Evolutionary conservation across 352 stramenopile species (phyloP), one percentile per base, ranked within the genome.

Genomic region (Pythium insidiosum): DNA sequence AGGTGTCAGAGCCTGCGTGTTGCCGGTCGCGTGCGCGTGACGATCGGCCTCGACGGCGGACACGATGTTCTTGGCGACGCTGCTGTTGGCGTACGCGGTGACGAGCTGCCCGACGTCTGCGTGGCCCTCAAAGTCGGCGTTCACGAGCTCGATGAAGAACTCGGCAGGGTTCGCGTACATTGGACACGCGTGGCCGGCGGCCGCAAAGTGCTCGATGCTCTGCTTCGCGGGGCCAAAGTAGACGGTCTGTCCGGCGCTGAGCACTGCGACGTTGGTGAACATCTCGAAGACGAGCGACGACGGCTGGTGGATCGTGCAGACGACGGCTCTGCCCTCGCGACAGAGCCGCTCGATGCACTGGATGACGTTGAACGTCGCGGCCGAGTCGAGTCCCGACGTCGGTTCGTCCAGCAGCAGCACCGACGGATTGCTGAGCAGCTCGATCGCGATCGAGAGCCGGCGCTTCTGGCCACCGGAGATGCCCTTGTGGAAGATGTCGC

Each of bases 361-460:
- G 53, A 80, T 71, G 20, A 76, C 52, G 33, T 71, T 63, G 37
- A 66, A 61, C 10, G 68, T 62, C 2, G 68, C 64, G 18, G 56
- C 58, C 28, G 68, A 82, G 50, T 83, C 66, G 1, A 83, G 36
- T 2, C 66, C 70, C 2, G 56, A 79, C 21, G 75, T 87, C 7
- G 80, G 75, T 49, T 94, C 77, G 43, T 95, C 84, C 4, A 94
- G 51, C 40, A 93, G 84, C 9, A 96, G 39, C 15, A 95, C 66
- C 1, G 52, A 63, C 13, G 85, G 83, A 40, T 76, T 67, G 2
- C 58, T 71, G 9, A 95, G 54, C 20, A 95, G 52, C 48, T 92
- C 84, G 15, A 94, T 70, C 2, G 63, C 85, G 41, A 95, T 84
- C 15, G 56, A 73, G 3, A 95, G 61, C 16, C 84, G 67, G 3